Percentiles rank a stretch among this genome's conserved stretches.
Evolutionary conservation across 768 basidiomycete genomes (phyloP).

Genomic region (Ramaria rubella): DNA sequence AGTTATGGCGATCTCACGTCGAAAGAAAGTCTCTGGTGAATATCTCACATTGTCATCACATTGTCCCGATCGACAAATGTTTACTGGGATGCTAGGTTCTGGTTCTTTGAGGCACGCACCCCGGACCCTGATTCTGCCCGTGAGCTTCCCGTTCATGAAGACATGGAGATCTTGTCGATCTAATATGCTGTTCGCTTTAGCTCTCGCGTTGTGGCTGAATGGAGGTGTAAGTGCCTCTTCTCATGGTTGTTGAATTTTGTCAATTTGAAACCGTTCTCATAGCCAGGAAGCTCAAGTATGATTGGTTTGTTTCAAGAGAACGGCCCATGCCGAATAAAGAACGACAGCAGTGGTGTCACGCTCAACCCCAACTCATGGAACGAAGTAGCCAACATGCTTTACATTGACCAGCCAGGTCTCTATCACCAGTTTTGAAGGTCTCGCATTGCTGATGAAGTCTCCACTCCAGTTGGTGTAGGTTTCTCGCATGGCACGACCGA

Average conservation of each 20-base stretch:
- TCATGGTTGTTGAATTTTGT: background rate
- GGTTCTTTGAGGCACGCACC: constrained; percentile 62
- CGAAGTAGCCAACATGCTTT: constrained; percentile 50
- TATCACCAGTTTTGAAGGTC: background rate
- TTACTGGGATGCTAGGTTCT: constrained; percentile 40
- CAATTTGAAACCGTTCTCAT: background rate
- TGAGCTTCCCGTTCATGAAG: background rate
- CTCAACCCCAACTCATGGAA: constrained; percentile 56
- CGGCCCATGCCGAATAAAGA: constrained; percentile 39
- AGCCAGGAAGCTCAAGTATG: constrained; percentile 37
- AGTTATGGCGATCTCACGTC: constrained; percentile 54
- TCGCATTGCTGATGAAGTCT: background rate
- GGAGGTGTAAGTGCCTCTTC: constrained; percentile 33
- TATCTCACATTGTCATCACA: background rate
- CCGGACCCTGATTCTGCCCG: constrained; percentile 37
- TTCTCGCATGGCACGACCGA: constrained; percentile 50
- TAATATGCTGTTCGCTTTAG: constrained; percentile 27
- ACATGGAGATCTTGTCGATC: background rate
- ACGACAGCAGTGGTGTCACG: constrained; percentile 42
- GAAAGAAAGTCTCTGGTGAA: constrained; percentile 52
- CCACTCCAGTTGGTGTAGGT: constrained; percentile 39
- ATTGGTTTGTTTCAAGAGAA: constrained; percentile 37
- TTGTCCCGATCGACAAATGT: background rate
- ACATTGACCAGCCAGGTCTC: constrained; percentile 53
- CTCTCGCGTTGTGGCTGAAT: constrained; percentile 64